Base-by-base conservation (phyloP, 345 rosid genomes). In the Hirschfeldia incana region DNA sequence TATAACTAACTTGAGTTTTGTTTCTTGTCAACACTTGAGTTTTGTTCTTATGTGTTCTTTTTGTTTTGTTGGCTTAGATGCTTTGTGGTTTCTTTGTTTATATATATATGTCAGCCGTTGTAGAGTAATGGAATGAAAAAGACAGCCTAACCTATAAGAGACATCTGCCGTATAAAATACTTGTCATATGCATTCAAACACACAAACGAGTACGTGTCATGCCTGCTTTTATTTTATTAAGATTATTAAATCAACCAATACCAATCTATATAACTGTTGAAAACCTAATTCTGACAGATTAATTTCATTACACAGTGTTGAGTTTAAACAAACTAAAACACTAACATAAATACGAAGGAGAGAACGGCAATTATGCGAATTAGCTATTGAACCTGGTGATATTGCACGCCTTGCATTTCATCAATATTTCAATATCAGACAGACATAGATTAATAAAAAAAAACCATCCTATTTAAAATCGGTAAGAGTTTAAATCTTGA, bases 61-160 rank as follows among this genome's bases (percentile, higher is more conserved):
- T 0, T 30, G 10, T n/a, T 51, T 4, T 36, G 26, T 32, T 72
- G 61, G 16, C 17, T 72, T 8, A 30, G 6, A 30, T 78, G 32
- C 30, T 42, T 5, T 27, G 80, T 15, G 27, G 12, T 71, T 17
- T 65, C 10, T 72, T 39, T 39, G 46, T 57, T 37, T 65, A 30
- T 78, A 78, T 71, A 78, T 72, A 72, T 69, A n/a, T n/a, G 37
- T 2, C 34, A 17, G 72, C 57, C 13, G 33, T n/a, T 70, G 8
- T 60, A 64, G 27, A 42, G 51, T 13, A 64, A 49, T 70, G 26
- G 44, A 7, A 34, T 62, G 76, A 78, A 65, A 58, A 72, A 29
- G 81, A 78, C 81, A 78, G 34, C 13, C 59, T 65, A 72, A 60
- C 46, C 59, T 57, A 33, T 72, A 72, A 7, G 39, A 36, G 67